phyloP scores from a whole-genome alignment of 805 yeast genomes.

The Kodamaea hsintzibuensis region DNA sequence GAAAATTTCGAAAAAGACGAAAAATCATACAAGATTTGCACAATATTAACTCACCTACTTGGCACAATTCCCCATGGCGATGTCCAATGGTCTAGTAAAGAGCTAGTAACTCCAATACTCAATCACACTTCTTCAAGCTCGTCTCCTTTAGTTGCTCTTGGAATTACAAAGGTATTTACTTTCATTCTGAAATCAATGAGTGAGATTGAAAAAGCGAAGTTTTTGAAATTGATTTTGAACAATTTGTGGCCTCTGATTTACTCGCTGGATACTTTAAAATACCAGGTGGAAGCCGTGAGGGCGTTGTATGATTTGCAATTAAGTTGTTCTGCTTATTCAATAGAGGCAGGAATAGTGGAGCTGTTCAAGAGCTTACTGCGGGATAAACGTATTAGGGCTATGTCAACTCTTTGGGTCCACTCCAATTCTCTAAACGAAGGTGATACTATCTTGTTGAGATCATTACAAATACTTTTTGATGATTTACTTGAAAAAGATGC shows the following conservation, averaged over 20 bases:
- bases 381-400: conserved; percentile 48
- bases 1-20: conserved; percentile 14
- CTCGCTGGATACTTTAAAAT: conserved; percentile 47
- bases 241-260: conserved; percentile 58
- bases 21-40: conserved; percentile 21
- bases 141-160: conserved; percentile 24
- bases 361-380: conserved; percentile 44
- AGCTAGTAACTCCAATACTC: conserved; percentile 13
- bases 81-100: neutral
- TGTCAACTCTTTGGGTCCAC: conserved; percentile 75
- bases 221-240: conserved; percentile 43
- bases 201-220: conserved; percentile 32
- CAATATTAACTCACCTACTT: conserved; percentile 21
- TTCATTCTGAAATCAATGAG: conserved; percentile 31
- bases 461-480: conserved; percentile 69
- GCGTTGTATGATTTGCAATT: conserved; percentile 62
- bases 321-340: conserved; percentile 50
- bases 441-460: conserved; percentile 55
- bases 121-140: neutral
- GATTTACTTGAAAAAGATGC: conserved; percentile 48
- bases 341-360: conserved; percentile 73
- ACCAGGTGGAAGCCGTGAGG: conserved; percentile 72
- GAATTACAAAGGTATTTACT: conserved; percentile 42
- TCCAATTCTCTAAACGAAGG: conserved; percentile 51
- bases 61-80: conserved; percentile 20